Conservation (phyloP, 768 basidiomycete genomes). For the Phaeolepiota aurea region DNA sequence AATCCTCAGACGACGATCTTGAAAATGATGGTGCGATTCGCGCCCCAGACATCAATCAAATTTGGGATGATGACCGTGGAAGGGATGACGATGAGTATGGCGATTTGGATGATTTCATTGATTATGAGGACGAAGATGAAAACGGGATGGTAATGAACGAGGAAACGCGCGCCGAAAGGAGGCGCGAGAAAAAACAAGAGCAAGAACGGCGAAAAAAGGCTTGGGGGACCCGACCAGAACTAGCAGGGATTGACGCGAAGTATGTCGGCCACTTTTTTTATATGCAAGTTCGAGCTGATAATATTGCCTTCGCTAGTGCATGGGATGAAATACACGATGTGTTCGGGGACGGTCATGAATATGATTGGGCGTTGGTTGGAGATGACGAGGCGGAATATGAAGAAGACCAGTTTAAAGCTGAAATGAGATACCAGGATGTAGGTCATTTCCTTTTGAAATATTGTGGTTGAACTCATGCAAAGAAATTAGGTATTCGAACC, state of each 20-base stretch:
- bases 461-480: conserved; percentile 5
- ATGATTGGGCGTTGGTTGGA: conserved; percentile 86
- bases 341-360: conserved; percentile 94
- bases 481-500: conserved; percentile 91
- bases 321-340: conserved; percentile 96
- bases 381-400: conserved; percentile 57
- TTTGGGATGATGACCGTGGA: conserved; percentile 77
- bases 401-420: conserved; percentile 46
- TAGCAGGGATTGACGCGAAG: conserved; percentile 79
- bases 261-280: conserved; percentile 32
- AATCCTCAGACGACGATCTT: conserved; percentile 75
- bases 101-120: conserved; percentile 73
- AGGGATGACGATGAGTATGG: conserved; percentile 69
- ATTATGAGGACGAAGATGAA: conserved; percentile 76
- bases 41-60: conserved; percentile 56
- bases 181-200: conserved; percentile 58
- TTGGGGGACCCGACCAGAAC: conserved; percentile 55
- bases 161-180: conserved; percentile 66
- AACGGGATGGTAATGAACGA: conserved; percentile 64
- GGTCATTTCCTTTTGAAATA: conserved; percentile 10
- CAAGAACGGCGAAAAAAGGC: conserved; percentile 63
- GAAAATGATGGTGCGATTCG: conserved; percentile 47
- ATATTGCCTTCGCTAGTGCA: no score
- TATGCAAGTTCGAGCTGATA: no score
- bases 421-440: conserved; percentile 84